Evolutionary conservation across 2,329 filamentous ascomycete species (phyloP), one percentile per base, ranked within the genome.

Genomic region (Pochonia chlamydosporia): DNA sequence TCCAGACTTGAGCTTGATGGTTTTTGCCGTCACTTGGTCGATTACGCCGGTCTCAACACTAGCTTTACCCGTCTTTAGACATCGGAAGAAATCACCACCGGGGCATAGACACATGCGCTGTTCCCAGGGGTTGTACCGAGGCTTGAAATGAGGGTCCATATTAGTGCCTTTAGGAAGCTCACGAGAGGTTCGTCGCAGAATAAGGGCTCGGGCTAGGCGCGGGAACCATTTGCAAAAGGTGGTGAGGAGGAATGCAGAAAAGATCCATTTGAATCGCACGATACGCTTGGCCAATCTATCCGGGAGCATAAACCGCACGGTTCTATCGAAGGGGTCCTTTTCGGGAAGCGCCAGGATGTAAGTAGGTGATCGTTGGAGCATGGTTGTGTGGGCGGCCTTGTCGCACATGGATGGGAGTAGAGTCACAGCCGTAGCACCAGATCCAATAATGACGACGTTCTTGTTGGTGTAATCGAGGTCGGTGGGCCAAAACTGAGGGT

Each of bases 391-490:
- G 5, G 66, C 67, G 7, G 85, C 85, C 33, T 74, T 76, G 46
- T 84, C 68, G 2, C 80, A 78, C 36, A 92, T 65, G 41, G 74
- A 76, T 1, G 87, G 88, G 5, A 92, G 64, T 1, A 93, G 71
- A 0, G 87, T 91, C 40, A 91, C 69, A 5, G 87, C 84, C 0
- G 88, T 92, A 3, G 87, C 87, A 14, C 88, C 88, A 14, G 78
- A 83, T 28, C 87, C 87, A 54, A 91, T 79, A 49, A 90, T 72
- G 40, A 87, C 77, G 18, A 90, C 70, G 28, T 78, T 76, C 65
- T 89, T 87, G 61, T 72, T 71, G 5, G 70, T 63, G 61, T 84
- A 82, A 56, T 85, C 75, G 35, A 85, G 65, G 44, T 81, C 73
- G 43, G 82, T 69, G 0, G 84, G 83, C 86, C 86, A 89, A 69